phyloP scores from a whole-genome alignment of 1,284 basidiomycete species.

The Ustilago curta region DNA sequence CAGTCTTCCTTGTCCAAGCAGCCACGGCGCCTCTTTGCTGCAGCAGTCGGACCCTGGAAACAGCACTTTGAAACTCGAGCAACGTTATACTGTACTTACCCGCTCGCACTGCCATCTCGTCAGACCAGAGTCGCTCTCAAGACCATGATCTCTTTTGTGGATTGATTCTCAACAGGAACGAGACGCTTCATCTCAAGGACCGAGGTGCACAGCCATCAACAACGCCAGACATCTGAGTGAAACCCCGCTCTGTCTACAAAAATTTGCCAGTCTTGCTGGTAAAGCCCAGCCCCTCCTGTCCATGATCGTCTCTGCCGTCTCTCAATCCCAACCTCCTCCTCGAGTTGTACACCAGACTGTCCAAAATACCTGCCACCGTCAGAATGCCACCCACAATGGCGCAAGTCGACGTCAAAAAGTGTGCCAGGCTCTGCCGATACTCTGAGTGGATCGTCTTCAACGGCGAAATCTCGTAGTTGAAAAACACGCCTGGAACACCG shows the following conservation, averaged over 20 bases:
- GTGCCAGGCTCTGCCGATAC: constrained; percentile 90
- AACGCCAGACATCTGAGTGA: background rate
- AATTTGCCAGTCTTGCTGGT: constrained; percentile 58
- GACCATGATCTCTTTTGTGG: too few species aligned
- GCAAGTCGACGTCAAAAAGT: constrained; percentile 86
- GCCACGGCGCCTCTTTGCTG: too few species aligned
- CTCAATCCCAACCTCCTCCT: constrained; percentile 62
- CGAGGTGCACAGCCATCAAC: background rate
- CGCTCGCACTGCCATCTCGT: too few species aligned
- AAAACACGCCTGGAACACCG: constrained; percentile 73
- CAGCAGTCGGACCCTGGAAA: too few species aligned
- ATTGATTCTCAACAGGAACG: too few species aligned
- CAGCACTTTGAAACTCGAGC: too few species aligned
- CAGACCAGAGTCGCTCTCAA: too few species aligned
- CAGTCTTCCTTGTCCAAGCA: too few species aligned
- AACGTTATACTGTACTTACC: too few species aligned
- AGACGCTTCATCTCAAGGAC: background rate
- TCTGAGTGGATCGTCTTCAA: constrained; percentile 64
- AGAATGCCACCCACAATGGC: constrained; percentile 97
- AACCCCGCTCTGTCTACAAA: constrained; percentile 18
- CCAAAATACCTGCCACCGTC: constrained; percentile 91
- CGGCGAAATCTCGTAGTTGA: constrained; percentile 81
- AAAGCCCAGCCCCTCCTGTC: constrained; percentile 52
- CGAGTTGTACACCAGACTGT: constrained; percentile 81
- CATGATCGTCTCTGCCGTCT: constrained; percentile 36